Evolutionary conservation across 2,329 filamentous ascomycete species (phyloP), one percentile per base, ranked within the genome.

Genomic region (Cytospora piceicola): DNA sequence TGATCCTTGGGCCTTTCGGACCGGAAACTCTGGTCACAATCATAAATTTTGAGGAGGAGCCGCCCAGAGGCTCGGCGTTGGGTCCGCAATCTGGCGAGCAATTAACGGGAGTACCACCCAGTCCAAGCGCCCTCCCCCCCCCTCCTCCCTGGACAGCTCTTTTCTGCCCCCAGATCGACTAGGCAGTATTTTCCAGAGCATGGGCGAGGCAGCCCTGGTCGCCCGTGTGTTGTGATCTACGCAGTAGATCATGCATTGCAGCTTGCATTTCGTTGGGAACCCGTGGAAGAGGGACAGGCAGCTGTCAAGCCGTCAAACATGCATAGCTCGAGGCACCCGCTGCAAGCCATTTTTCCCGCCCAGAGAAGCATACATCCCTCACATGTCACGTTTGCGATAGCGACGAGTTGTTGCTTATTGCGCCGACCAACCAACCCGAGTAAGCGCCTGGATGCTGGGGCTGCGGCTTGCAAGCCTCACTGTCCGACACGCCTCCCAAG

Each of bases 301-400:
- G 52, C 58, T 67, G 65, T 67, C 65, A 67, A 58, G 59, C 34
- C 66, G 59, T 61, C 63, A 68, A 66, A 62, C 63, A 36, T 68
- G 63, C 66, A 68, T 67, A 39, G 27, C 32, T 54, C 49, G 24
- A 63, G 42, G 63, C 32, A 51, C 52, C 52, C 24, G n/a, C 63
- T 27, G 63, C 58, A 62, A 56, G 58, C 58, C 58, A 22, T 53
- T 42, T 53, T 42, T 30, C 51, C 52, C 34, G 53, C 58, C 32
- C 22, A 36, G 42, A 56, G 57, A 62, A 52, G 63, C 66, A 51
- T 22, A 54, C 20, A 34, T 53, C 49, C 58, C 36, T 57, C 42
- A 61, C 59, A 58, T 66, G 55, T 51, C 56, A 64, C 49, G 36
- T 56, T 63, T 15, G 27, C 34, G 42, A 51, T 46, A 42, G 49